A percentile compares a stretch with the other conserved stretches of the same genome.
These are phyloP conservation scores for Pelargonium citronellum DNA, from an alignment of 441 rosid genomes.

Conservation along the genomic window DNA sequence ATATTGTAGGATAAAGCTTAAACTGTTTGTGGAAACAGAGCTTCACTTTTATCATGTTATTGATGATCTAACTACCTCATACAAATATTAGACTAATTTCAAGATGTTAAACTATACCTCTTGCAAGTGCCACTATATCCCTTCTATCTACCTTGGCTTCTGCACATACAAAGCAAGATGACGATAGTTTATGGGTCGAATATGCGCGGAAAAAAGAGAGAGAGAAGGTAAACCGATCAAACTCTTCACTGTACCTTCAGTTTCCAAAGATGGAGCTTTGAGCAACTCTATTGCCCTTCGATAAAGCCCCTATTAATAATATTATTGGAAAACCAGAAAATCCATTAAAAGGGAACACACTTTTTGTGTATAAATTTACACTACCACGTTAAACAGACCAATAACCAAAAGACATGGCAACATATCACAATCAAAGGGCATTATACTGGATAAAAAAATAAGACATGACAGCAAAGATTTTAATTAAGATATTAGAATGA, in stretches of 20 bases:
- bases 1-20: neutral
- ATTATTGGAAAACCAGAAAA: neutral
- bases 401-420: neutral
- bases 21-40: neutral
- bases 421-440: neutral
- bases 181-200: neutral
- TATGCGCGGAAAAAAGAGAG: neutral
- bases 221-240: neutral
- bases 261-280: constrained; percentile 62
- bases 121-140: constrained; percentile 70
- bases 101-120: constrained; percentile 44
- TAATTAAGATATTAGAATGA: neutral
- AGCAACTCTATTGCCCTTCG: constrained; percentile 65
- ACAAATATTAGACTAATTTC: neutral
- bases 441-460: neutral
- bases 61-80: neutral
- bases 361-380: neutral
- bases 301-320: constrained; percentile 53
- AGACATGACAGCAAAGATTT: neutral
- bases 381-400: too few species aligned
- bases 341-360: neutral
- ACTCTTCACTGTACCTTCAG: constrained; percentile 38
- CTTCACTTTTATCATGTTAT: neutral
- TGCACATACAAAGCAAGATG: constrained; percentile 21
- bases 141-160: constrained; percentile 33